Evolutionary conservation across 805 yeast genomes (phyloP).

Genomic region (Middelhovenomyces tepae): DNA sequence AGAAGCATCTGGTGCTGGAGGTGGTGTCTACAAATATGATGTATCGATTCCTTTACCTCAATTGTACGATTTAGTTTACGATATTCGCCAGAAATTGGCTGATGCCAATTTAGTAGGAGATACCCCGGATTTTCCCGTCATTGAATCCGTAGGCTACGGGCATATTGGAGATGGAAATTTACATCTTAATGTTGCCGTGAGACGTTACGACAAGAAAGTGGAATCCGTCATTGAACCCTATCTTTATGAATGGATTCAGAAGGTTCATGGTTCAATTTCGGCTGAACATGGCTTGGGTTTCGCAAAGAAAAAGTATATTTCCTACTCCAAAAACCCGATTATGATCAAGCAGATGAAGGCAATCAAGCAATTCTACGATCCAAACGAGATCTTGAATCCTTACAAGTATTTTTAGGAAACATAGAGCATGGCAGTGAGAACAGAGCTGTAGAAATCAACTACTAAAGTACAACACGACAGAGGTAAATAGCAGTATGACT

Average conservation of each 20-base stretch:
- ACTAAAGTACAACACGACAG: neutral
- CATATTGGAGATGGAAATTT: slow-evolving; percentile 97
- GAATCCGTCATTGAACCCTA: slow-evolving; percentile 85
- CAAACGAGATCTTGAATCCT: slow-evolving; percentile 87
- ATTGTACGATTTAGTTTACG: slow-evolving; percentile 75
- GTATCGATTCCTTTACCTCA: slow-evolving; percentile 82
- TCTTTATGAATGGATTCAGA: slow-evolving; percentile 78
- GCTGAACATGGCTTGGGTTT: slow-evolving; percentile 98
- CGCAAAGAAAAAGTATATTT: slow-evolving; percentile 86
- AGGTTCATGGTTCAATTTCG: slow-evolving; percentile 69
- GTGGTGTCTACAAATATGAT: slow-evolving; percentile 97
- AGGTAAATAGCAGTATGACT: neutral
- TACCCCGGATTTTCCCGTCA: slow-evolving; percentile 62
- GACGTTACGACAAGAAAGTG: slow-evolving; percentile 69
- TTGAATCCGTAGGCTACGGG: slow-evolving; percentile 92
- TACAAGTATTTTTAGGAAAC: slow-evolving; percentile 77
- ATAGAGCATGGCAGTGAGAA: too few relatives aligned
- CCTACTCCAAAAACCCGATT: slow-evolving; percentile 66
- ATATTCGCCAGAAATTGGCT: slow-evolving; percentile 51
- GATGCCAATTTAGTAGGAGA: slow-evolving; percentile 54
- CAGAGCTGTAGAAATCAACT: too few relatives aligned
- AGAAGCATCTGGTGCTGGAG: slow-evolving; percentile 74
- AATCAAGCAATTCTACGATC: slow-evolving; percentile 77
- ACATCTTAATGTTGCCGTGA: slow-evolving; percentile 86
- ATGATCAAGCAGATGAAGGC: slow-evolving; percentile 71